These are phyloP conservation scores for Geosmithia morbida DNA, from an alignment of 2,329 filamentous ascomycete genomes.

Conservation along the genomic window DNA sequence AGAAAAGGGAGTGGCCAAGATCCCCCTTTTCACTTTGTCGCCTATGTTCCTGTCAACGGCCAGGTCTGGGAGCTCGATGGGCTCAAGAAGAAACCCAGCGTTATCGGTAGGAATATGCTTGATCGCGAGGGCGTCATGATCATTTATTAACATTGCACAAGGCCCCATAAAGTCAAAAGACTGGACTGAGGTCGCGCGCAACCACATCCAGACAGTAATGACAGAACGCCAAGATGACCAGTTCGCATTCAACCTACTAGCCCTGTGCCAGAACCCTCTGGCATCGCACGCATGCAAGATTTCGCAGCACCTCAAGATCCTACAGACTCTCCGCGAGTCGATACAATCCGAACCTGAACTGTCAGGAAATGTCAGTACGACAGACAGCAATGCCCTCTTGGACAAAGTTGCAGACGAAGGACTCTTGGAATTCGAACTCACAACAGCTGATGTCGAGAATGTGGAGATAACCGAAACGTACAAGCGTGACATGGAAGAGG, in stretches of 20 bases:
- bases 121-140: background rate
- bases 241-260: slow-evolving; percentile 65
- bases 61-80: slow-evolving; percentile 84
- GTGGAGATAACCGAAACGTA: slow-evolving; percentile 3
- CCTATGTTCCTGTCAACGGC: slow-evolving; percentile 64
- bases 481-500: too few relatives aligned
- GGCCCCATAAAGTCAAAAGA: slow-evolving; percentile 20
- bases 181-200: slow-evolving; percentile 54
- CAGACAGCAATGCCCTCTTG: too few relatives aligned
- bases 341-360: background rate
- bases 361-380: slow-evolving; percentile 3
- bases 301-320: slow-evolving; percentile 22
- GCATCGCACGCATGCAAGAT: slow-evolving; percentile 30
- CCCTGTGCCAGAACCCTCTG: slow-evolving; percentile 55
- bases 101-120: slow-evolving; percentile 12
- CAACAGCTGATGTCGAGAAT: slow-evolving; percentile 8
- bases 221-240: slow-evolving; percentile 46
- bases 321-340: slow-evolving; percentile 19
- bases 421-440: slow-evolving; percentile 1
- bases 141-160: slow-evolving; percentile 8
- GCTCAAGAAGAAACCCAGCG: slow-evolving; percentile 52
- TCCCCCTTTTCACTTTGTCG: slow-evolving; percentile 75
- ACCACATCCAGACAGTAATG: slow-evolving; percentile 55
- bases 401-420: background rate
- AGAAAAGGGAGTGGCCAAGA: slow-evolving; percentile 17